phyloP scores from a whole-genome alignment of 1,284 basidiomycete species.

The Pulveroboletus sp. region DNA sequence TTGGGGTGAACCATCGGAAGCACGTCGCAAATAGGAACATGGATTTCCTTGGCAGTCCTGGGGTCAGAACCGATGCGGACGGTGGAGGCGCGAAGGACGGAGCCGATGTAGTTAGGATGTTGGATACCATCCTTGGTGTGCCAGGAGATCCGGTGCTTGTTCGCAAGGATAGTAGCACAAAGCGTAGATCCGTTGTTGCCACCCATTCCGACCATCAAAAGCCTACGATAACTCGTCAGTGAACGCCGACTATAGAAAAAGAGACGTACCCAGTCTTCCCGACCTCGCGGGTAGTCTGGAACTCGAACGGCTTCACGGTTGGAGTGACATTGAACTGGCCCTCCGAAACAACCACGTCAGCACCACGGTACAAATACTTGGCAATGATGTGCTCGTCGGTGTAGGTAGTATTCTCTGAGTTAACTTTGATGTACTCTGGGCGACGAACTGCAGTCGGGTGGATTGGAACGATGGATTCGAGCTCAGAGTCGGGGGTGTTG shows the following conservation, averaged over 20 bases:
- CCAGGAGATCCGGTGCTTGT: conserved; percentile 94
- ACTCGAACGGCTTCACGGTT: conserved; percentile 80
- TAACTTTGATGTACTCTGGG: conserved; percentile 77
- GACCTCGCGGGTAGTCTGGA: conserved; percentile 88
- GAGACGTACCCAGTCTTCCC: conserved; percentile 86
- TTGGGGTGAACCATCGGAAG: conserved; percentile 99
- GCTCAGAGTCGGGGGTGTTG: conserved; percentile 65
- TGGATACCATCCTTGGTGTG: conserved; percentile 91
- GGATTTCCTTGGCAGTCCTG: conserved; percentile 84
- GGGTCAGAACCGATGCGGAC: conserved; percentile 89
- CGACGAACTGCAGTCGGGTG: conserved; percentile 87
- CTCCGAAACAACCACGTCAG: conserved; percentile 67
- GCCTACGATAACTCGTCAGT: conserved; percentile 46
- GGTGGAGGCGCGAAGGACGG: conserved; percentile 92
- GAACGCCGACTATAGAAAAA: conserved; percentile 10
- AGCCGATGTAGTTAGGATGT: conserved; percentile 96
- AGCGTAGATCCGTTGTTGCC: conserved; percentile 98
- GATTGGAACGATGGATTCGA: conserved; percentile 65
- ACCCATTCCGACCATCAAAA: conserved; percentile 96
- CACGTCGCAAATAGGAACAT: conserved; percentile 91
- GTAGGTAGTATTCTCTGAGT: conserved; percentile 83
- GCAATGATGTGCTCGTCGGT: conserved; percentile 81
- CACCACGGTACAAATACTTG: conserved; percentile 83
- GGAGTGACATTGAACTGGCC: conserved; percentile 80
- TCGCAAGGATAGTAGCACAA: conserved; percentile 93